A percentile compares a stretch with the other conserved stretches of the same genome.
Conservation (phyloP, 2,329 filamentous ascomycete genomes). For the Neurospora sp. region DNA sequence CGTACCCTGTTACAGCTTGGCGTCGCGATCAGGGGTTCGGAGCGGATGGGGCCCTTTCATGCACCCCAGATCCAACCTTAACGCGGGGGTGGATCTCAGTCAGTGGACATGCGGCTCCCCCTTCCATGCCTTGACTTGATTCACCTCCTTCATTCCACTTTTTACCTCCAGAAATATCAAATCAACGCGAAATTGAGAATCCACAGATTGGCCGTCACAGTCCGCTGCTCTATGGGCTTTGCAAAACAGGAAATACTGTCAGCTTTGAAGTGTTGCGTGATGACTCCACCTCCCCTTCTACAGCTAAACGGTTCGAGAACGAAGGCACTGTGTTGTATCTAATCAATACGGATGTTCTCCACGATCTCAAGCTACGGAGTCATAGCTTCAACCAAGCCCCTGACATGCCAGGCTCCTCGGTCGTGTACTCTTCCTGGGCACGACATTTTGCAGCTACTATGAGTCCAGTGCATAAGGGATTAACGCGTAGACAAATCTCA, state of each 20-base stretch:
- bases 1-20: not conserved
- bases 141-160: not conserved
- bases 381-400: not conserved
- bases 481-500: not conserved
- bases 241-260: not conserved
- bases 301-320: not conserved
- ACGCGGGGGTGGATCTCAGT: not conserved
- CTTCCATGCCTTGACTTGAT: not conserved
- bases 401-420: not conserved
- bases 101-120: not conserved
- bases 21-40: not conserved
- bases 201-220: not conserved
- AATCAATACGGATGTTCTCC: not conserved
- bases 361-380: not conserved
- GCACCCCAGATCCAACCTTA: not conserved
- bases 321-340: not conserved
- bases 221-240: not conserved
- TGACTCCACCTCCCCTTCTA: not conserved
- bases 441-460: not conserved
- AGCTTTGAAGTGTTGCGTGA: not conserved
- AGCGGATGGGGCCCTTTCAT: not conserved
- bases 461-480: not conserved
- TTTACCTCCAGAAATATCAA: not conserved
- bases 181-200: not conserved
- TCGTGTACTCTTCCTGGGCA: not conserved